Evolutionary conservation across 169 alveolate species (phyloP), one percentile per base, ranked within the genome.

Genomic region (Toxoplasma gondii): DNA sequence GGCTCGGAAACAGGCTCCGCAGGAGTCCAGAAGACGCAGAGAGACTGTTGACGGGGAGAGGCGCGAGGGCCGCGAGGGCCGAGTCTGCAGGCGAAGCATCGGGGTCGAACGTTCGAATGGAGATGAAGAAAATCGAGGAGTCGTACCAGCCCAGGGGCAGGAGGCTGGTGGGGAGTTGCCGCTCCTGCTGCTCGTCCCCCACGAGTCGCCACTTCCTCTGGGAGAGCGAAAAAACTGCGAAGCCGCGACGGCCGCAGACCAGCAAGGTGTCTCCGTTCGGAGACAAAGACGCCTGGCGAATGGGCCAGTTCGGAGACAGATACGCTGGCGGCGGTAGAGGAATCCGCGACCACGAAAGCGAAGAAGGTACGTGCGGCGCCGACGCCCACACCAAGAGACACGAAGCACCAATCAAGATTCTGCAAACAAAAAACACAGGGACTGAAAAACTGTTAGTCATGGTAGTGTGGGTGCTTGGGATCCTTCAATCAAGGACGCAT

Each of bases 71-170:
- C 36, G 95, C 95, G 39, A 82, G 88, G 9, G 92, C 95, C 53
- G 92, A 45, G 39, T 82, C 41, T 12, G 43, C 29, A 17, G 95
- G 74, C 41, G 82, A 53, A 36, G 41, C 82, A 22, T 16, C 24
- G n/a, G 92, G 92, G 74, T 44, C 53, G 54, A 1, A 92, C 27
- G 92, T 88, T 49, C 88, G 87, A 54, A 88, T 92, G 78, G 82
- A 80, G 22, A 95, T 86, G 90, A 96, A 96, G 91, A 96, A 95
- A 29, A 95, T 58, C 88, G 91, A 92, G 31, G 93, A 94, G 78
- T 90, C 95, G 88, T 95, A 92, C 97, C 97, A 96, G 39, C 97
- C 97, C 64, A 91, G 80, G n/a, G 97, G 97, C 45, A 95, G 83
- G 80, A 92, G 83, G 91, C 96, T 96, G 54, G 93, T 94, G 16